Conservation (phyloP, 2,329 filamentous ascomycete genomes). For the Fusarium setosum region DNA sequence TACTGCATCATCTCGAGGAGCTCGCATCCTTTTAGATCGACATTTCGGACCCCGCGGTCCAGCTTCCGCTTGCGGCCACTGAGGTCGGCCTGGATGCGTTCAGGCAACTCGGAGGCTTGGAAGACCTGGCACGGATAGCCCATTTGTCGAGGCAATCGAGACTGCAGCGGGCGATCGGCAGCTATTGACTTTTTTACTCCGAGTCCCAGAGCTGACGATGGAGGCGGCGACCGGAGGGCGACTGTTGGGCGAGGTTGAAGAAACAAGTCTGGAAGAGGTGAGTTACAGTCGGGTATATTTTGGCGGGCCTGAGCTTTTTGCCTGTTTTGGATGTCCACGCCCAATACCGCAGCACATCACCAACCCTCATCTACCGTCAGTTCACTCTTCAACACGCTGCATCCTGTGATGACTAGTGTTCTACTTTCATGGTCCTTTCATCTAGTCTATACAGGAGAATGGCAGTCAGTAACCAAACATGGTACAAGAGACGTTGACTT, state of each 20-base stretch:
- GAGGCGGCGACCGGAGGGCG: conserved; percentile 59
- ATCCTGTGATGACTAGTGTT: no score
- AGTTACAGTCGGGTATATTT: conserved; percentile 39
- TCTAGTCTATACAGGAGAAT: neutral
- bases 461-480: no score
- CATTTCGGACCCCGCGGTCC: conserved; percentile 48
- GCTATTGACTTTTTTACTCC: neutral
- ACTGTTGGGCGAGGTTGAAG: conserved; percentile 66
- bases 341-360: conserved; percentile 30
- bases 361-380: neutral
- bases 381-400: no score
- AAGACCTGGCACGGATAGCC: conserved; percentile 68
- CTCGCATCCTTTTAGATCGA: conserved; percentile 67
- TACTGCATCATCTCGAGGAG: conserved; percentile 71
- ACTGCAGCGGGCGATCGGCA: neutral
- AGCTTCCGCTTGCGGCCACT: conserved; percentile 66
- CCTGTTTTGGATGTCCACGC: neutral
- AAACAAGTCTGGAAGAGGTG: conserved; percentile 70
- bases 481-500: no score
- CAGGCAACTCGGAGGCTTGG: conserved; percentile 61
- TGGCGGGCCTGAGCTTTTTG: conserved; percentile 25
- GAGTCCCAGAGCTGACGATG: conserved; percentile 35
- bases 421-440: no score
- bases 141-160: conserved; percentile 55
- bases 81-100: conserved; percentile 59